Evolutionary conservation across 1,284 basidiomycete genomes (phyloP).

Genomic region (Cutaneotrichosporon sp.): DNA sequence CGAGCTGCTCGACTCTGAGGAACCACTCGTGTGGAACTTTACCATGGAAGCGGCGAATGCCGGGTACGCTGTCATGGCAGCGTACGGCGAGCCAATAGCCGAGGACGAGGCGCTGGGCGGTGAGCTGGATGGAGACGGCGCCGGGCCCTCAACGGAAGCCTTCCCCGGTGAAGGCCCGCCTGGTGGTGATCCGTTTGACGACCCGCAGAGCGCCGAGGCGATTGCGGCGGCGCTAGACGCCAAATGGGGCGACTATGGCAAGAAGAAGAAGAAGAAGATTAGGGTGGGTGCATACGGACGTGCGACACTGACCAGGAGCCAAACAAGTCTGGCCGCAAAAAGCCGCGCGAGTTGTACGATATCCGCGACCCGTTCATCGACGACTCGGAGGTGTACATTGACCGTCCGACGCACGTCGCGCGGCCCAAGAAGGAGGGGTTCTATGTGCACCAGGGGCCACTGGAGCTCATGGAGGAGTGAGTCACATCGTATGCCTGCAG

Average conservation of each 20-base stretch:
- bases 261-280: slow-evolving; percentile 23
- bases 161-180: background rate
- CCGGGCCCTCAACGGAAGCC: background rate
- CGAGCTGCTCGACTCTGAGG: slow-evolving; percentile 11
- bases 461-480: slow-evolving; percentile 58
- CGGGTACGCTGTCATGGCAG: slow-evolving; percentile 13
- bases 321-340: slow-evolving; percentile 27
- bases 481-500: background rate
- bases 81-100: background rate
- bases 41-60: slow-evolving; percentile 29
- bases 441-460: slow-evolving; percentile 80
- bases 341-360: slow-evolving; percentile 69
- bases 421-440: slow-evolving; percentile 91
- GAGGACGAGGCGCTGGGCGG: background rate
- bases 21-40: slow-evolving; percentile 39
- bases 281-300: background rate
- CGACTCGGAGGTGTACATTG: slow-evolving; percentile 85
- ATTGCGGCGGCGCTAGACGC: slow-evolving; percentile 33
- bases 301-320: background rate
- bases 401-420: slow-evolving; percentile 85
- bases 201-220: slow-evolving; percentile 22
- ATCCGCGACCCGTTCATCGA: slow-evolving; percentile 91
- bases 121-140: background rate
- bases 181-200: background rate
- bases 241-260: slow-evolving; percentile 28